A percentile compares a stretch with the other conserved stretches of the same genome.
These are phyloP conservation scores for Cunninghamia lanceolata DNA, from an alignment of 75 land plant species.

Conservation along the genomic window DNA sequence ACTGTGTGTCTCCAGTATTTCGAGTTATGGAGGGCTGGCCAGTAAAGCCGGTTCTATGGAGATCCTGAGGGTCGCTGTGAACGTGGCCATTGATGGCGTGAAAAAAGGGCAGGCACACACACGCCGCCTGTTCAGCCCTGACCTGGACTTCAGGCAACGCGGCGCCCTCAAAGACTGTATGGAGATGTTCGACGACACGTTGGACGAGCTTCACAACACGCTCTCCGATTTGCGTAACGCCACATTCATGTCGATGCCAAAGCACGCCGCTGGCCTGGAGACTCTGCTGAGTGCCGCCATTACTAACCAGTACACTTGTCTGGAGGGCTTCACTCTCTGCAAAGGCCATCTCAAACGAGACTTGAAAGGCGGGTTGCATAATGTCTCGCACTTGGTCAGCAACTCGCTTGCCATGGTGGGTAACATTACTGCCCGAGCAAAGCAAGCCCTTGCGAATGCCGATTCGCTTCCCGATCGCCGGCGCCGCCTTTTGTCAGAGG, in stretches of 20 bases:
- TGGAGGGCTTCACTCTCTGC: conserved; percentile 38
- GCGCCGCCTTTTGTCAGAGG: not conserved
- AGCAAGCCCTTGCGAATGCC: not conserved
- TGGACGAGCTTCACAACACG: conserved; percentile 24
- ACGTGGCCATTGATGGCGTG: conserved; percentile 24
- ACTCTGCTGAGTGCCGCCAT: conserved; percentile 50
- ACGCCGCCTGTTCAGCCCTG: conserved; percentile 19
- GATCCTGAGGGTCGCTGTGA: conserved; percentile 33
- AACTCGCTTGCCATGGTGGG: not conserved
- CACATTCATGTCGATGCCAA: not conserved
- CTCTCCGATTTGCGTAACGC: conserved; percentile 18
- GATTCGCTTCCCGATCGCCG: not conserved
- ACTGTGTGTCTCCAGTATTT: not conserved
- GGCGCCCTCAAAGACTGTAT: conserved; percentile 53
- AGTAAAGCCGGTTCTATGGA: not conserved
- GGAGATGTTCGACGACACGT: conserved; percentile 42
- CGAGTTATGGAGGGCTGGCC: not conserved
- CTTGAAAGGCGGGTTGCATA: not conserved
- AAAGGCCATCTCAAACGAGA: not conserved
- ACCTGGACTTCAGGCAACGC: conserved; percentile 7
- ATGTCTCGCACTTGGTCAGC: not conserved
- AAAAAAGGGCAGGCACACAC: conserved; percentile 3
- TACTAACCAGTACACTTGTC: conserved; percentile 70
- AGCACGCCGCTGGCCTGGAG: not conserved
- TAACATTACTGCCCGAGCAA: not conserved